Base-by-base conservation (phyloP, 1,139 yeast species). In the Pichia sp. region DNA sequence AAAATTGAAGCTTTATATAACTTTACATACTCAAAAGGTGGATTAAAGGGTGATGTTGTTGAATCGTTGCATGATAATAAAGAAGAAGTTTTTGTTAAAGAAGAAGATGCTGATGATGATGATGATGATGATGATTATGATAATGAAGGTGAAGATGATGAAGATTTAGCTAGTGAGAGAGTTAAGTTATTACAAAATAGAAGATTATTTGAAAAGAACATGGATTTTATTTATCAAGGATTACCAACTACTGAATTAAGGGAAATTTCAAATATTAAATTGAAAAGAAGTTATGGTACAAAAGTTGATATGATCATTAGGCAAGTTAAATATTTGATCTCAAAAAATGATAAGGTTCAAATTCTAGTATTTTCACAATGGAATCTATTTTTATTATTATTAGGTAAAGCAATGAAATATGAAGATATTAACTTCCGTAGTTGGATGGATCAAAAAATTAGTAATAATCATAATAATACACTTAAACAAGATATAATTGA, bases 291-390 rank as follows among this genome's bases (percentile, higher is more conserved):
- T 41, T 90, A 83, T 67, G 95, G 97, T 14, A 79, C 96, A 3
- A 91, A 91, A 65, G 81, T 91, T 46, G 96, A 91, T 67, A 79
- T 84, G 73, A 86, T 91, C 51, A 78, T 90, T 16, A 80, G 83
- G 59, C 91, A 88, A 56, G 79, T 84, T 1, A 62, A 82, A 19
- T 85, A 84, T 72, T 69, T 91, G 49, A 77, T 80, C 48, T 65
- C 73, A 8, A 70, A 74, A 34, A 84, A 85, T 47, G 81, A 86
- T 0, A 67, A 72, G 1, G 89, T 83, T 2, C 97, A 91, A 66
- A 84, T 91, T 45, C 84, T 91, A 10, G 71, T 91, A 0, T 91
- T 87, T 64, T 88, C 96, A 36, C 97, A 90, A 66, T 90, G 96
- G 91, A 78, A 81, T 41, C 90, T 83, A 47, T 79, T 90, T 69